These are phyloP conservation scores for Petasospora fabianii DNA, from an alignment of 1,139 yeast genomes.

Conservation along the genomic window DNA sequence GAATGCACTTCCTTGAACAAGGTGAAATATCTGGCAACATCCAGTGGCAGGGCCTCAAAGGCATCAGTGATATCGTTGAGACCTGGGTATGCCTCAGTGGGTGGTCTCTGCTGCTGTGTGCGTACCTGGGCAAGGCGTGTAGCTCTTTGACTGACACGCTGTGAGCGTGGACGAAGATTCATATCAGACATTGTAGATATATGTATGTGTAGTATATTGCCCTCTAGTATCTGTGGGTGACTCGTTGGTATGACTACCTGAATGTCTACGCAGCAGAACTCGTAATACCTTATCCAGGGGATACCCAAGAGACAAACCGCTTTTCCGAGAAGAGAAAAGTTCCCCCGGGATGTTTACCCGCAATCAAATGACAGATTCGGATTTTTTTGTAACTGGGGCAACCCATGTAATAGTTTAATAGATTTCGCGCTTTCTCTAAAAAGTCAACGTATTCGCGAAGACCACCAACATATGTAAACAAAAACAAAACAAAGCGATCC, in stretches of 20 bases:
- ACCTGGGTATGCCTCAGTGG: conserved; percentile 57
- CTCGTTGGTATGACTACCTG: no score
- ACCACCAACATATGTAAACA: neutral
- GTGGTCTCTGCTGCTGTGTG: conserved; percentile 1
- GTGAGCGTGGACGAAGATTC: conserved; percentile 21
- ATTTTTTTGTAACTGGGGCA: neutral
- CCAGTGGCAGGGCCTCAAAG: conserved; percentile 84
- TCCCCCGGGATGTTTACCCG: no score
- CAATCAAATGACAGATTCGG: no score
- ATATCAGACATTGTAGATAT: conserved; percentile 10
- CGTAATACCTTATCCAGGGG: no score
- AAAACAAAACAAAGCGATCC: neutral
- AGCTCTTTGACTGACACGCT: conserved; percentile 15
- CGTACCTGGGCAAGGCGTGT: conserved; percentile 6
- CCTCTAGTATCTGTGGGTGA: no score
- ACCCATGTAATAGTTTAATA: no score
- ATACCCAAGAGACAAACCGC: no score
- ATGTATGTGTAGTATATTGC: neutral
- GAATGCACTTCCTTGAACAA: conserved; percentile 91
- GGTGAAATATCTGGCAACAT: conserved; percentile 81
- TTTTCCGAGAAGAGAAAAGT: no score
- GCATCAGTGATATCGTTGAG: conserved; percentile 90
- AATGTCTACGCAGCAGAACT: no score
- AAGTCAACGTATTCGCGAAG: neutral
- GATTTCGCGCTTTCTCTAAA: no score